Evolutionary conservation across 2,329 filamentous ascomycete species (phyloP).

Genomic region (Cladosporium sp.): DNA sequence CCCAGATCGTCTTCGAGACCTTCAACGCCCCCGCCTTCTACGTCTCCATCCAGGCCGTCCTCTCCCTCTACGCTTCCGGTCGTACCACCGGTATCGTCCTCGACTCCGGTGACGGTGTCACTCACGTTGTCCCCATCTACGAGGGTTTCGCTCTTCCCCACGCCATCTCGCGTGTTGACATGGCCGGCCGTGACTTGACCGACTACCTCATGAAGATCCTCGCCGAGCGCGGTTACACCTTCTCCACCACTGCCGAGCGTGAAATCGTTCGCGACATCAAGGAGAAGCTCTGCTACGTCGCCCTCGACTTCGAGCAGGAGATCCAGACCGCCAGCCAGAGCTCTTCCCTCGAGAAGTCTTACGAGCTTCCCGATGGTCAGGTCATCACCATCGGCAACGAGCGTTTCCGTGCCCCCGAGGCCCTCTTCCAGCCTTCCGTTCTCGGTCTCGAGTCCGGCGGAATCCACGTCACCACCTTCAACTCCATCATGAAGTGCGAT

Average conservation of each 20-base stretch:
- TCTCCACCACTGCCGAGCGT: conserved; percentile 99
- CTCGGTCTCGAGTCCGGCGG: conserved; percentile 97
- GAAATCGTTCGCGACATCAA: conserved; percentile 99
- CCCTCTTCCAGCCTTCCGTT: conserved; percentile 98
- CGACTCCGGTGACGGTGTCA: conserved; percentile 99
- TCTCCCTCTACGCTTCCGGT: conserved; percentile 99
- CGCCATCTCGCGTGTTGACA: conserved; percentile 99
- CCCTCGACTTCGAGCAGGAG: conserved; percentile 99
- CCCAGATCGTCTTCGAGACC: conserved; percentile 99
- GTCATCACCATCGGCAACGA: conserved; percentile 99
- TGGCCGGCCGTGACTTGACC: conserved; percentile 99
- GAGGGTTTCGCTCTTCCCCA: conserved; percentile 99
- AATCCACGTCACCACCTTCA: conserved; percentile 99
- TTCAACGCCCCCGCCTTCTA: conserved; percentile 99
- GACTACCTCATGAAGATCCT: conserved; percentile 99
- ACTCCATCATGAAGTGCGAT: conserved; percentile 99
- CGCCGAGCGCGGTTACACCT: conserved; percentile 98
- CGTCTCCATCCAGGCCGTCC: conserved; percentile 99
- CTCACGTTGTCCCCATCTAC: conserved; percentile 99
- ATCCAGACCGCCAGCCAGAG: conserved; percentile 99
- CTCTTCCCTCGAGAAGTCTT: conserved; percentile 99
- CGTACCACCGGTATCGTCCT: conserved; percentile 99
- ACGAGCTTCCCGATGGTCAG: conserved; percentile 98
- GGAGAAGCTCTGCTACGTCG: conserved; percentile 99
- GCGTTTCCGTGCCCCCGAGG: conserved; percentile 99